A percentile compares a stretch with the other conserved stretches of the same genome.
phyloP scores from a whole-genome alignment of 306 rosid genomes.

The Malus asiatica region DNA sequence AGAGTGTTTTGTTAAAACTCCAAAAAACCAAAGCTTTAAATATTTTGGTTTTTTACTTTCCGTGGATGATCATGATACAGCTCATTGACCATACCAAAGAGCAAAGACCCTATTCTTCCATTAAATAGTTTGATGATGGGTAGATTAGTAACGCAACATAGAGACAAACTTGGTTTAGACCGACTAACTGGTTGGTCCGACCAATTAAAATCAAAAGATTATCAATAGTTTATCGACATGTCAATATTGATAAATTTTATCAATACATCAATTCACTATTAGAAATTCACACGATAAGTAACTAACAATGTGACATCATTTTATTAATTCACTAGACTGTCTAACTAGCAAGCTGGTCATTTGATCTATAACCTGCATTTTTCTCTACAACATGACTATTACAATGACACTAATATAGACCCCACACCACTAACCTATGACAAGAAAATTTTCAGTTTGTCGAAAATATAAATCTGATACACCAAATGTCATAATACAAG shows the following conservation, averaged over 20 bases:
- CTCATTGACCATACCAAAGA: not conserved
- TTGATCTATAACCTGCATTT: not conserved
- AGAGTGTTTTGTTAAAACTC: too few species aligned
- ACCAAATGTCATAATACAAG: too few species aligned
- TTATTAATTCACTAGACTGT: too few species aligned
- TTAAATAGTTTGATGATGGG: too few species aligned
- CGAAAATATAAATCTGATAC: rapidly evolving
- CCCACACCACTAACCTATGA: not conserved
- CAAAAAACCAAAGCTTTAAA: not conserved
- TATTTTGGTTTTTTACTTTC: not conserved
- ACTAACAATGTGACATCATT: too few species aligned
- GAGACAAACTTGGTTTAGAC: too few species aligned
- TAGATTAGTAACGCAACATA: too few species aligned
- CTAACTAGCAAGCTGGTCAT: too few species aligned
- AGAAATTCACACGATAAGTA: too few species aligned
- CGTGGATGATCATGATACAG: not conserved
- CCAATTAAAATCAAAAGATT: not conserved
- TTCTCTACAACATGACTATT: not conserved
- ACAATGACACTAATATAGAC: not conserved
- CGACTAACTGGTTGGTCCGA: not conserved
- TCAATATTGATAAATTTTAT: too few species aligned
- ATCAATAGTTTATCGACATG: not conserved
- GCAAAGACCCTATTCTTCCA: not conserved
- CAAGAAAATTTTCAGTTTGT: too few species aligned
- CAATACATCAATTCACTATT: too few species aligned